phyloP scores from a whole-genome alignment of 495 filamentous ascomycete genomes.

The Aspergillus bertholletiae region DNA sequence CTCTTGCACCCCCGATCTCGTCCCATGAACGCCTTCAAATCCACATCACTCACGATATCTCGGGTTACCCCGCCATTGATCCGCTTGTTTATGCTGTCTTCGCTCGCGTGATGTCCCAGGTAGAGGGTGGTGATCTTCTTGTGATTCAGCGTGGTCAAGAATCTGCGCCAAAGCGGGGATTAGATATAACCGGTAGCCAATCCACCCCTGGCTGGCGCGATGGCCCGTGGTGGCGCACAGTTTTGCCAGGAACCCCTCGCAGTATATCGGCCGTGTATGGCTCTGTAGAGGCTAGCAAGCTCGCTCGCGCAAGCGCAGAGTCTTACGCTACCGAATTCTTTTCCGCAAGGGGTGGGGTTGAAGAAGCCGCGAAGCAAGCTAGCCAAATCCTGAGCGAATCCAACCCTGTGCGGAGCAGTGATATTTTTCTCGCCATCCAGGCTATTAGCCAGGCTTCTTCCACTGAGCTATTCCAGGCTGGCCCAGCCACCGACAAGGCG shows the following conservation, averaged over 20 bases:
- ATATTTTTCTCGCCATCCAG: slow-evolving; percentile 94
- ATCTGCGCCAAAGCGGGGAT: slow-evolving; percentile 64
- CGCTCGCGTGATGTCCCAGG: slow-evolving; percentile 95
- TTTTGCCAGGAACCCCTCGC: slow-evolving; percentile 56
- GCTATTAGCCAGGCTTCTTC: slow-evolving; percentile 65
- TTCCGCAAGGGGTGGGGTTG: slow-evolving; percentile 69
- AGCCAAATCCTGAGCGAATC: slow-evolving; percentile 69
- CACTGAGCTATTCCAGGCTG: slow-evolving; percentile 64
- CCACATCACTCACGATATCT: slow-evolving; percentile 93
- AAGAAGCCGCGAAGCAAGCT: slow-evolving; percentile 72
- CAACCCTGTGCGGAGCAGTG: slow-evolving; percentile 86
- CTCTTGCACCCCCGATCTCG: slow-evolving; percentile 92
- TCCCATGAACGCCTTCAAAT: slow-evolving; percentile 97
- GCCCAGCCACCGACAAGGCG: slow-evolving; percentile 51
- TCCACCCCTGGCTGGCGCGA: slow-evolving; percentile 75
- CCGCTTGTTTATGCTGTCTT: slow-evolving; percentile 91
- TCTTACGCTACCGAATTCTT: slow-evolving; percentile 83
- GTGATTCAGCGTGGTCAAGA: slow-evolving; percentile 92
- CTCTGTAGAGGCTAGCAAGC: slow-evolving; percentile 80
- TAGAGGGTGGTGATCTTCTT: slow-evolving; percentile 95
- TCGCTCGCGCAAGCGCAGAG: slow-evolving; percentile 83
- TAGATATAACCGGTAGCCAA: slow-evolving; percentile 45
- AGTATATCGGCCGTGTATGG: slow-evolving; percentile 79
- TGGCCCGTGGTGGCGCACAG: slow-evolving; percentile 91
- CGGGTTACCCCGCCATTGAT: slow-evolving; percentile 91